These are phyloP conservation scores for Zostera marina DNA, from an alignment of 116 monocot genomes.

Conservation along the genomic window DNA sequence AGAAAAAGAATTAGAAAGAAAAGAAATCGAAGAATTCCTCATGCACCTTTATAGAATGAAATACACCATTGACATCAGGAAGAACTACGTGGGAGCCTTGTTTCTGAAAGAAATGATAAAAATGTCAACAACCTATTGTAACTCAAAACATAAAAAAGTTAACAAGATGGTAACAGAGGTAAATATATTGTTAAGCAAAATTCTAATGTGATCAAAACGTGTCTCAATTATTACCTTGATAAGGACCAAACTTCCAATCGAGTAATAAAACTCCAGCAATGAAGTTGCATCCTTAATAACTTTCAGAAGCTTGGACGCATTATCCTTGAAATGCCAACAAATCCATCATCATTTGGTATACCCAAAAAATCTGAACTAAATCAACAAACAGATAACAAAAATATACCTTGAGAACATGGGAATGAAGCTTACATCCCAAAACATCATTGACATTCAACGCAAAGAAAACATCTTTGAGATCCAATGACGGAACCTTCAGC, in stretches of 20 bases:
- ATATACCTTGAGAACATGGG: constrained; percentile 27
- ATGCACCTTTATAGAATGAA: constrained; percentile 76
- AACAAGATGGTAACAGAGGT: neutral
- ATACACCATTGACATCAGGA: constrained; percentile 38
- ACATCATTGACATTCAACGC: constrained; percentile 49
- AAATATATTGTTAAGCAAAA: neutral
- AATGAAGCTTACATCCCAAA: constrained; percentile 39
- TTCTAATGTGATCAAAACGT: neutral
- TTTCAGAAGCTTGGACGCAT: constrained; percentile 34
- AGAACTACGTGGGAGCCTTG: constrained; percentile 39
- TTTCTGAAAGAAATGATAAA: constrained; percentile 28
- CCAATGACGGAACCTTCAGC: constrained; percentile 33
- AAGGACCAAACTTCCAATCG: constrained; percentile 45
- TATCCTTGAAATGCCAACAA: constrained; percentile 23
- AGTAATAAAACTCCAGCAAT: constrained; percentile 49
- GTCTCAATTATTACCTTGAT: constrained; percentile 43
- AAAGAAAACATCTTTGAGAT: constrained; percentile 37
- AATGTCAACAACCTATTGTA: neutral
- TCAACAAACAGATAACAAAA: too few species aligned
- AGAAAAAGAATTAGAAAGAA: neutral
- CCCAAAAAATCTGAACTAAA: too few species aligned
- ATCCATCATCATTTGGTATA: neutral
- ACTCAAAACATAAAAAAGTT: constrained; percentile 1
- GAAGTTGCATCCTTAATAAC: constrained; percentile 41
- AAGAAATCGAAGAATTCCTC: neutral